Evolutionary conservation across 441 rosid species (phyloP).

Genomic region (Gossypium schwendimanii): DNA sequence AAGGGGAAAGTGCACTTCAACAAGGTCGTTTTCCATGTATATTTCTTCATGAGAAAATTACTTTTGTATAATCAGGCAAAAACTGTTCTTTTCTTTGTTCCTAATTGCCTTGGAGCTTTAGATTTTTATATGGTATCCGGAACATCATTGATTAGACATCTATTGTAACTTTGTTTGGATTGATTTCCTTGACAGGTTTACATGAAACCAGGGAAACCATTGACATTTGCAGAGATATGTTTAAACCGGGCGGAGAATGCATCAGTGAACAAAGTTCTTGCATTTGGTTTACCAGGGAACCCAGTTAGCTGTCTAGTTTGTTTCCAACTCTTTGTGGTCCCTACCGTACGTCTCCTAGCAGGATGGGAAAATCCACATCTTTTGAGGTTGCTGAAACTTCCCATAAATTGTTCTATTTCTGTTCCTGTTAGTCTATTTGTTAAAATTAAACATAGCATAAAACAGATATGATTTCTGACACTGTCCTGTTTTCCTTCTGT

Average conservation of each 20-base stretch:
- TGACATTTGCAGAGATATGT: slow-evolving; percentile 75
- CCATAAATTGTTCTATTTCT: slow-evolving; percentile 13
- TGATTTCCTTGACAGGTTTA: slow-evolving; percentile 49
- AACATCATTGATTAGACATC: slow-evolving; percentile 17
- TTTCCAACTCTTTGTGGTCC: slow-evolving; percentile 82
- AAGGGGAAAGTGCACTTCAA: slow-evolving; percentile 65
- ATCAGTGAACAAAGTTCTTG: slow-evolving; percentile 48
- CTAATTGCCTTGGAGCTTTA: background rate
- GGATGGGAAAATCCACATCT: slow-evolving; percentile 82
- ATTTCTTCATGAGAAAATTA: background rate
- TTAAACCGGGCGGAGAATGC: slow-evolving; percentile 28
- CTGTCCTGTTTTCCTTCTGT: slow-evolving; percentile 10
- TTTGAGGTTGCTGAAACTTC: slow-evolving; percentile 50
- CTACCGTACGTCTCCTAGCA: slow-evolving; percentile 64
- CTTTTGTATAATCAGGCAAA: background rate
- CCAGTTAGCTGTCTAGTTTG: slow-evolving; percentile 93
- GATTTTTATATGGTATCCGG: background rate
- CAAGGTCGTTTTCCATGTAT: slow-evolving; percentile 41
- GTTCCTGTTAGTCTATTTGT: background rate
- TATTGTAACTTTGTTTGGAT: slow-evolving; percentile 11
- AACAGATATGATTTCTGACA: background rate
- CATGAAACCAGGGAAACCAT: slow-evolving; percentile 94
- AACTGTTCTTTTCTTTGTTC: background rate
- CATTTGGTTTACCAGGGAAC: slow-evolving; percentile 96
- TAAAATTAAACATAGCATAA: background rate